These are phyloP conservation scores for Stachybotrys chartarum DNA, from an alignment of 2,329 filamentous ascomycete species.

Conservation along the genomic window DNA sequence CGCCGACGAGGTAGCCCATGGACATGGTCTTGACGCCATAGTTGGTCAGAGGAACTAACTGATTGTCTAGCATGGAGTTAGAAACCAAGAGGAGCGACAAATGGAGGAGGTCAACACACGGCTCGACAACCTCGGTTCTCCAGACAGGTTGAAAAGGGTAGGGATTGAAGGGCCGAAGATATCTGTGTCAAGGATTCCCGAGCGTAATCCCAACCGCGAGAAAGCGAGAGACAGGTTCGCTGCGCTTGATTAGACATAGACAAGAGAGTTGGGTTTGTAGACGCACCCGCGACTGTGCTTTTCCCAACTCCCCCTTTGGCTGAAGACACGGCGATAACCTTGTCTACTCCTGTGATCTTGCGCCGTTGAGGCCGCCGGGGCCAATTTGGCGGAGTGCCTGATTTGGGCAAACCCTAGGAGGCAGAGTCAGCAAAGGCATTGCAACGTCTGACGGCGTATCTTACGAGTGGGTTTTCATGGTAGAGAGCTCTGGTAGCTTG, in stretches of 20 bases:
- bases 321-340: constrained; percentile 93
- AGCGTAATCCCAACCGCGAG: constrained; percentile 70
- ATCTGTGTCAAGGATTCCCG: constrained; percentile 89
- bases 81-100: background rate
- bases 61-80: constrained; percentile 50
- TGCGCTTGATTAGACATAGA: constrained; percentile 10
- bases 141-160: constrained; percentile 75
- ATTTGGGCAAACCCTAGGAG: constrained; percentile 71
- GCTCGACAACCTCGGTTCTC: constrained; percentile 67
- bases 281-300: constrained; percentile 76
- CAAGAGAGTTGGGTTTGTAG: background rate
- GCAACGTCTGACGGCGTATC: constrained; percentile 7
- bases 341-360: constrained; percentile 75
- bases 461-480: constrained; percentile 86
- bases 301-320: constrained; percentile 98
- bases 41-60: constrained; percentile 80
- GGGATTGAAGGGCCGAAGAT: constrained; percentile 96
- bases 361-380: constrained; percentile 75
- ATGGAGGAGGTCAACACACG: constrained; percentile 40
- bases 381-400: constrained; percentile 48
- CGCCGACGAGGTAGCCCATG: constrained; percentile 86
- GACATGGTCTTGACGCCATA: constrained; percentile 98
- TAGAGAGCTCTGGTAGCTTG: constrained; percentile 19
- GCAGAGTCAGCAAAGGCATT: background rate
- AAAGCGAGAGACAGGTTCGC: constrained; percentile 83